Evolutionary conservation across 306 rosid genomes (phyloP).

Genomic region (Cucumis cinereus): DNA sequence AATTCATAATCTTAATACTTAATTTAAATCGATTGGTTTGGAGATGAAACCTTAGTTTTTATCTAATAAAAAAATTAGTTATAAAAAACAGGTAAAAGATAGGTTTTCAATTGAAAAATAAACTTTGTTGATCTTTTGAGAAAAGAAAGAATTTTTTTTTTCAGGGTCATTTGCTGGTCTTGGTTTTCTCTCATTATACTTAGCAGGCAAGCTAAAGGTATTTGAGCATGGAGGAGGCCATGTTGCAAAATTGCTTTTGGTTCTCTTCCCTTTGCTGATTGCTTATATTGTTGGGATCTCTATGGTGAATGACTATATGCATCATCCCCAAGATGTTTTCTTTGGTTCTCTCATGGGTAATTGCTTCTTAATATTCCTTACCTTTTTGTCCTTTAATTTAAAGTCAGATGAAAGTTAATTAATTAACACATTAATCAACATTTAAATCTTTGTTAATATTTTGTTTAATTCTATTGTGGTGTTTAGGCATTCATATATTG

Average conservation of each 20-base stretch:
- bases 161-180: constrained; percentile 9
- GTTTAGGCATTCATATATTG: no score
- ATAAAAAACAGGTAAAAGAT: no score
- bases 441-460: no score
- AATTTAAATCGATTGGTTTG: no score
- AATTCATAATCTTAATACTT: no score
- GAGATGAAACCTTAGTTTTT: no score
- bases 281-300: constrained; percentile 6
- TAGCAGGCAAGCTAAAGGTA: neutral
- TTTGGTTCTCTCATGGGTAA: constrained; percentile 4
- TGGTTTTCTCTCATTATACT: constrained; percentile 1
- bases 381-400: neutral
- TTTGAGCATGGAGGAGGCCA: neutral
- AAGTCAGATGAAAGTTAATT: neutral
- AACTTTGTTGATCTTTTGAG: neutral
- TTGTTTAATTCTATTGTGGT: no score
- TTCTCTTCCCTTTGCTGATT: neutral
- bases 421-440: neutral
- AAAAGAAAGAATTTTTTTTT: neutral
- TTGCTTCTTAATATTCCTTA: neutral
- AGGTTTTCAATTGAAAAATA: neutral
- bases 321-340: neutral
- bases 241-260: neutral
- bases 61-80: no score
- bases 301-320: constrained; percentile 6